phyloP scores from a whole-genome alignment of 2,329 filamentous ascomycete genomes.

The Phyllosticta ampelicida region DNA sequence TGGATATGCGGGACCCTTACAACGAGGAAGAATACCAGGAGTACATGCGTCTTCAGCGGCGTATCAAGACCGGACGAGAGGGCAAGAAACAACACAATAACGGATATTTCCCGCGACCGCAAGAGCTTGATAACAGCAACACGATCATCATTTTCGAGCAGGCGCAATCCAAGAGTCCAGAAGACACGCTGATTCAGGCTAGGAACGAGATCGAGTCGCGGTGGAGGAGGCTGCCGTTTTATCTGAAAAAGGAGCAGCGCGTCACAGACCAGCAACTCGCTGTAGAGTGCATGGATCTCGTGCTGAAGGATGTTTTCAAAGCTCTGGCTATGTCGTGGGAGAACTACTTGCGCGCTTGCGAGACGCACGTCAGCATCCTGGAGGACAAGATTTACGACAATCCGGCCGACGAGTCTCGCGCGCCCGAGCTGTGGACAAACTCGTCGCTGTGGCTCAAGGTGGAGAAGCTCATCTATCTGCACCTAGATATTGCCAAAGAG shows the following conservation, averaged over 20 bases:
- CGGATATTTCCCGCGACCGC: slow-evolving; percentile 29
- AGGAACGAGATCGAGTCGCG: slow-evolving; percentile 40
- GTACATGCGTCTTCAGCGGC: slow-evolving; percentile 22
- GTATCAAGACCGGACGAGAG: not conserved
- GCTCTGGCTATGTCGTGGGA: slow-evolving; percentile 37
- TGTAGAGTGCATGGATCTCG: slow-evolving; percentile 40
- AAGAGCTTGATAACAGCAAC: slow-evolving; percentile 39
- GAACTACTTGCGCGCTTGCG: slow-evolving; percentile 33
- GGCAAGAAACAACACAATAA: slow-evolving; percentile 14
- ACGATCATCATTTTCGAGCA: slow-evolving; percentile 45
- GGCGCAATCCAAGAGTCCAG: slow-evolving; percentile 35
- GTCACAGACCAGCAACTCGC: slow-evolving; percentile 34
- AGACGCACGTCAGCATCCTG: slow-evolving; percentile 40
- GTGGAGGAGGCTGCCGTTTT: slow-evolving; percentile 44
- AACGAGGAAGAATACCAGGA: slow-evolving; percentile 26
- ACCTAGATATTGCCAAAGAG: slow-evolving; percentile 38
- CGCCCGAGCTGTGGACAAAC: slow-evolving; percentile 43
- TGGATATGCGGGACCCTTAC: slow-evolving; percentile 38
- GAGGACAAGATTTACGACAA: slow-evolving; percentile 44
- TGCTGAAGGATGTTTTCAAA: slow-evolving; percentile 40
- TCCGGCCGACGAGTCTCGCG: slow-evolving; percentile 42
- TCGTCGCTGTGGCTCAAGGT: slow-evolving; percentile 42
- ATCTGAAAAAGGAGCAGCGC: slow-evolving; percentile 34
- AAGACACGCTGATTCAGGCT: slow-evolving; percentile 41
- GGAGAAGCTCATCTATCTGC: slow-evolving; percentile 41